phyloP scores from a whole-genome alignment of 2,329 filamentous ascomycete genomes.

The Aspergillus pseudotamarii region DNA sequence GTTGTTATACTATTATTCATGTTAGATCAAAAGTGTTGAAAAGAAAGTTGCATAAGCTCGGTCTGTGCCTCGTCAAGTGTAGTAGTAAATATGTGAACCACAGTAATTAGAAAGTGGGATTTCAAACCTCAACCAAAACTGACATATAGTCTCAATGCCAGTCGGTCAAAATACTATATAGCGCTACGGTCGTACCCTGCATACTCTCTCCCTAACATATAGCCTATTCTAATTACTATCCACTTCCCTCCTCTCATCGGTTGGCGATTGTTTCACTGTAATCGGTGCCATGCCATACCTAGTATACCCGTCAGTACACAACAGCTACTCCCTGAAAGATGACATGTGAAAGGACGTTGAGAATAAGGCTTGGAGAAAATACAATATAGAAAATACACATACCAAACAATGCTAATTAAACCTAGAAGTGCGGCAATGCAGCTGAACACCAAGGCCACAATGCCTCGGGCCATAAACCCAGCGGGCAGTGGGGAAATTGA shows the following conservation, averaged over 20 bases:
- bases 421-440: conserved; percentile 69
- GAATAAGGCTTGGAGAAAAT: not conserved
- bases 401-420: conserved; percentile 68
- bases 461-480: conserved; percentile 72
- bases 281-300: conserved; percentile 11
- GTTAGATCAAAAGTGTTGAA: too few relatives aligned
- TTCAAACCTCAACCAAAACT: too few relatives aligned
- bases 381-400: conserved; percentile 38
- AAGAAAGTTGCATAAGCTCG: not conserved
- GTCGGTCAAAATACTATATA: too few relatives aligned
- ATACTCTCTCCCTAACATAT: too few relatives aligned
- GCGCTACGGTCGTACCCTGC: too few relatives aligned
- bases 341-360: not conserved
- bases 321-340: not conserved
- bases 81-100: too few relatives aligned
- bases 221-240: not conserved
- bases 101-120: too few relatives aligned
- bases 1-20: not conserved
- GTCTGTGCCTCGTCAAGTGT: not conserved
- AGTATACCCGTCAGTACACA: conserved; percentile 2
- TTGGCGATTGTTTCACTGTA: not conserved
- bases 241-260: not conserved
- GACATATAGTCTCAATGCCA: not conserved
- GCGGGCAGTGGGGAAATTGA: conserved; percentile 61
- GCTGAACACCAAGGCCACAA: conserved; percentile 75